Conservation (phyloP, 2,329 filamentous ascomycete species). For the Ceratocystis cacaofunesta region DNA sequence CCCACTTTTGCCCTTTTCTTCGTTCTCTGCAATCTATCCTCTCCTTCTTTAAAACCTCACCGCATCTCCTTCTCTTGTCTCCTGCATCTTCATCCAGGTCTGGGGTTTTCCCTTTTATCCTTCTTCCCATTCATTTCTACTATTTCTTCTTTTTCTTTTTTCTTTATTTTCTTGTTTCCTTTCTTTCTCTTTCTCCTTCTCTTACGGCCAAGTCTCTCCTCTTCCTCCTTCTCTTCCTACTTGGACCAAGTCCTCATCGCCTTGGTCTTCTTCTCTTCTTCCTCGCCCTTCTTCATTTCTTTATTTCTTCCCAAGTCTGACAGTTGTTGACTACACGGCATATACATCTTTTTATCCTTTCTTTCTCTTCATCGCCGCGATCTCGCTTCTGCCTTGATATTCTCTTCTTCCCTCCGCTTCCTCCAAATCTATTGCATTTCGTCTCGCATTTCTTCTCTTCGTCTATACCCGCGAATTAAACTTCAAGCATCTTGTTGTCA, state of each 20-base stretch:
- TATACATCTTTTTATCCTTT: constrained; percentile 11
- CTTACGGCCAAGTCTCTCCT: neutral
- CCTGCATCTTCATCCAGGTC: neutral
- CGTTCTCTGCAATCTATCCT: neutral
- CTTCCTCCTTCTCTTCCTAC: constrained; percentile 3
- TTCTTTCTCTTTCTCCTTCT: constrained; percentile 8
- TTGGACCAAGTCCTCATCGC: constrained; percentile 2
- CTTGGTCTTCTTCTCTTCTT: constrained; percentile 11
- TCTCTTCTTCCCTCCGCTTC: constrained; percentile 1
- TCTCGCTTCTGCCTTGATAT: neutral
- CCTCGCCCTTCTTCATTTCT: constrained; percentile 11
- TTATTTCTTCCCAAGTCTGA: constrained; percentile 14
- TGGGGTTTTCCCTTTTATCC: neutral
- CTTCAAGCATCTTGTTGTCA: constrained; percentile 18
- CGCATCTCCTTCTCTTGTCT: constrained; percentile 10
- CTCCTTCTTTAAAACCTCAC: constrained; percentile 10
- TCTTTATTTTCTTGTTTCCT: constrained; percentile 9
- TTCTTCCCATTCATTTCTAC: constrained; percentile 7
- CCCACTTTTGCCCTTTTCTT: neutral
- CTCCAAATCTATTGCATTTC: constrained; percentile 2
- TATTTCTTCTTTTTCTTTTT: constrained; percentile 11
- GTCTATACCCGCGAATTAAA: constrained; percentile 18
- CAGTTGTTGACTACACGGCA: constrained; percentile 13
- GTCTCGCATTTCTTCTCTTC: constrained; percentile 16
- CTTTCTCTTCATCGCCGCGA: constrained; percentile 8